phyloP scores from a whole-genome alignment of 116 monocot genomes.

The Zostera marina region DNA sequence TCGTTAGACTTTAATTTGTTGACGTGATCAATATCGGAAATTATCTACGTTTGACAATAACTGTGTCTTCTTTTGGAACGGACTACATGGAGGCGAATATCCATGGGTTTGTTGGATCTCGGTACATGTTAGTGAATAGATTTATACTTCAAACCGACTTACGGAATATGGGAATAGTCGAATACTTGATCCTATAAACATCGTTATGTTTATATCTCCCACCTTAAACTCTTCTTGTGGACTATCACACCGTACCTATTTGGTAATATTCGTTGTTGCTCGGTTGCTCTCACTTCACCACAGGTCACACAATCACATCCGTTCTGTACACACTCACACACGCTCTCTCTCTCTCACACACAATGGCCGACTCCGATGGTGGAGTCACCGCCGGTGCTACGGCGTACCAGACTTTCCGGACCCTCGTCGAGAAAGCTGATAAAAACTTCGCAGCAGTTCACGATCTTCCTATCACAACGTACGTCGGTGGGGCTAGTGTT shows the following conservation, averaged over 20 bases:
- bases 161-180: neutral
- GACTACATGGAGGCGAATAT: neutral
- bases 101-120: neutral
- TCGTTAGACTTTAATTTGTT: no score
- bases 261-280: no score
- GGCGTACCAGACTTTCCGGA: slow-evolving; percentile 29
- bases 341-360: neutral
- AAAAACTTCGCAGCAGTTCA: slow-evolving; percentile 70
- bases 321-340: neutral
- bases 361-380: slow-evolving; percentile 11
- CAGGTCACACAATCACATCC: neutral
- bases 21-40: no score
- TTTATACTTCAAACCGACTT: neutral
- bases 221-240: neutral
- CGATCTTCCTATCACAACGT: slow-evolving; percentile 32
- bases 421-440: slow-evolving; percentile 53
- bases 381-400: slow-evolving; percentile 3
- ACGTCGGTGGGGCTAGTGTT: slow-evolving; percentile 20
- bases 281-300: no score
- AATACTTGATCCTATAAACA: neutral
- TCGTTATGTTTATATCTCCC: neutral
- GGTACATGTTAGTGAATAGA: neutral
- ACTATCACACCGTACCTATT: neutral
- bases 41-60: no score
- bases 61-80: neutral